Evolutionary conservation across 2,329 filamentous ascomycete genomes (phyloP), one percentile per base, ranked within the genome.

Genomic region (Colletotrichum kahawae): DNA sequence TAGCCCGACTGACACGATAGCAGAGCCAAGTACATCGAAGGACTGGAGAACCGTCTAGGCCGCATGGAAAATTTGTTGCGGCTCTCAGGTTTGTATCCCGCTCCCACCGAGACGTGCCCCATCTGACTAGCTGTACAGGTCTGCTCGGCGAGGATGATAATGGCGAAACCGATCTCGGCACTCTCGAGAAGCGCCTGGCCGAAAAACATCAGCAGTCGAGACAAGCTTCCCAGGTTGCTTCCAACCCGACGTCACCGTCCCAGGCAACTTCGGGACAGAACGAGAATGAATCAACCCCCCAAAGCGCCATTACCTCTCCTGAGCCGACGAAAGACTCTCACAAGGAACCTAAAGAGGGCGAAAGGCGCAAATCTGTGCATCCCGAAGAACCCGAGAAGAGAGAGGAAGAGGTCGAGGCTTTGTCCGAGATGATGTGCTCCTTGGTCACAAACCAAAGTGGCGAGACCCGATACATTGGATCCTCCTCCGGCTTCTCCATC

Each of bases 391-490:
- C 84, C 60, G 82, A 83, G 54, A 89, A 87, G 68, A 87, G 86
- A 16, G 90, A 92, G 78, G 89, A 93, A 78, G 94, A 98, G 80
- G 94, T 98, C 2, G 96, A 97, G 82, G 93, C 93, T 2, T 85
- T 99, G 72, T 98, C 96, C 1, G 97, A 99, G 85, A 97, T 98
- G 94, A 98, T 99, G 97, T 98, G 96, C 84, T 98, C 96, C 4
- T 87, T 99, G 36, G 96, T 99, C 34, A 98, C 96, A 2, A 98
- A 98, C 82, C 95, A 96, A 79, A 94, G 92, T 77, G 97, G 97
- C 70, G 97, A 99, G 87, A 98, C 96, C 9, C 91, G 97, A 84
- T 99, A 98, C 82, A 98, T 98, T 79, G 97, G 96, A 31, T 98
- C 96, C 0, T 98, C 96, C 0, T 99, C 97, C 4, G 97, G 97